Evolutionary conservation across 2,329 filamentous ascomycete genomes (phyloP).

Genomic region (Colletotrichum godetiae): DNA sequence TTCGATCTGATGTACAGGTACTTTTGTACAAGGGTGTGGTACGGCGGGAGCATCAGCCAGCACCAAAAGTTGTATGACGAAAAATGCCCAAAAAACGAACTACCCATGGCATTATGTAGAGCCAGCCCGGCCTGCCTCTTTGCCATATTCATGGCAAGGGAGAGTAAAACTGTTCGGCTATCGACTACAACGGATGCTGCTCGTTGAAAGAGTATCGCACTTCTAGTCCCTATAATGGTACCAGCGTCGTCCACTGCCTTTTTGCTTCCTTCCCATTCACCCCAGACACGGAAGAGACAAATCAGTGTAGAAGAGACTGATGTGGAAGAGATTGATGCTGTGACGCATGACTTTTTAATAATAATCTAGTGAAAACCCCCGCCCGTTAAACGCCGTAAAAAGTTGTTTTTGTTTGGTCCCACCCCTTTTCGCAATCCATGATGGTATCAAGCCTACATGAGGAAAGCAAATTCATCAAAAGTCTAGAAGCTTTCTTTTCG

Average conservation of each 20-base stretch:
- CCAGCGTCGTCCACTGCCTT: too few species aligned
- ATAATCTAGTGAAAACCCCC: conserved; percentile 17
- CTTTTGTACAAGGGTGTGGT: background rate
- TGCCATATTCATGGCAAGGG: too few species aligned
- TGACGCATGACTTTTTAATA: conserved; percentile 17
- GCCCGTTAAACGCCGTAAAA: conserved; percentile 27
- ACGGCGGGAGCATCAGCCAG: background rate
- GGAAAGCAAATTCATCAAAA: conserved; percentile 36
- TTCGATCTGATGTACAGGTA: background rate
- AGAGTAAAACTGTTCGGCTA: too few species aligned
- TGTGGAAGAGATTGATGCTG: conserved; percentile 9
- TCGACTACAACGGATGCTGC: too few species aligned
- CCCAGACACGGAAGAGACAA: background rate
- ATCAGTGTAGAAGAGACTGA: too few species aligned
- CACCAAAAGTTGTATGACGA: background rate
- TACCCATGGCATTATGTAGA: too few species aligned
- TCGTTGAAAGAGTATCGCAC: too few species aligned
- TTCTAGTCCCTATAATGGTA: too few species aligned
- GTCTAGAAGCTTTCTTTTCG: conserved; percentile 29
- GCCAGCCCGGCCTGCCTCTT: too few species aligned
- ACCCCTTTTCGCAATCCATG: conserved; percentile 34
- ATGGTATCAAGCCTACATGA: conserved; percentile 38
- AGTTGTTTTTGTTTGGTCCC: conserved; percentile 27
- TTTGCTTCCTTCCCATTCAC: too few species aligned
- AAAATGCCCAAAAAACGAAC: too few species aligned